Percentiles rank a stretch among this genome's conserved stretches.
These are phyloP conservation scores for Botrytis pseudocinerea DNA, from an alignment of 2,329 filamentous ascomycete genomes.

Conservation along the genomic window DNA sequence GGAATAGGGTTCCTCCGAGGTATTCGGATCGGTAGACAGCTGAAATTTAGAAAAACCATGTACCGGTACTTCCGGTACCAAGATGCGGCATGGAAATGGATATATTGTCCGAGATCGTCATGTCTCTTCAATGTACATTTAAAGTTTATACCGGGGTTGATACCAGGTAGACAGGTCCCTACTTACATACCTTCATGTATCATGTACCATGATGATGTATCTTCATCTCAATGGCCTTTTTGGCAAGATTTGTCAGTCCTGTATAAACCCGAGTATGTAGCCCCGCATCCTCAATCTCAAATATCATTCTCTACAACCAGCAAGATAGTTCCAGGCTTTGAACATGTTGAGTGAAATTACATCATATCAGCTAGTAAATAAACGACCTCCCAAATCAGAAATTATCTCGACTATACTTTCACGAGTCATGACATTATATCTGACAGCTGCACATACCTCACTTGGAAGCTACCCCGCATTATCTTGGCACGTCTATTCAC, in stretches of 20 bases:
- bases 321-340: background rate
- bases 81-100: background rate
- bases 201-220: slow-evolving; percentile 1
- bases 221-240: background rate
- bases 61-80: slow-evolving; percentile 5
- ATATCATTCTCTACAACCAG: background rate
- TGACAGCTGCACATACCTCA: background rate
- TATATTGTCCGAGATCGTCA: background rate
- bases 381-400: background rate
- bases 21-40: background rate
- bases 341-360: background rate
- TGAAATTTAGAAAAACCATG: background rate
- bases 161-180: background rate
- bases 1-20: background rate
- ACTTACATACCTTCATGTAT: slow-evolving; percentile 1
- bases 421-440: slow-evolving; percentile 3
- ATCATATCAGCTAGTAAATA: background rate
- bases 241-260: background rate
- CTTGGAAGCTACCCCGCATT: slow-evolving; percentile 10
- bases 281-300: background rate
- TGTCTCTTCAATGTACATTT: background rate
- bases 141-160: background rate
- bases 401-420: background rate
- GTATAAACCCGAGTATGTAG: background rate
- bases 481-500: background rate